Evolutionary conservation across 352 stramenopile species (phyloP).

Genomic region (Pythium grandisporangium): DNA sequence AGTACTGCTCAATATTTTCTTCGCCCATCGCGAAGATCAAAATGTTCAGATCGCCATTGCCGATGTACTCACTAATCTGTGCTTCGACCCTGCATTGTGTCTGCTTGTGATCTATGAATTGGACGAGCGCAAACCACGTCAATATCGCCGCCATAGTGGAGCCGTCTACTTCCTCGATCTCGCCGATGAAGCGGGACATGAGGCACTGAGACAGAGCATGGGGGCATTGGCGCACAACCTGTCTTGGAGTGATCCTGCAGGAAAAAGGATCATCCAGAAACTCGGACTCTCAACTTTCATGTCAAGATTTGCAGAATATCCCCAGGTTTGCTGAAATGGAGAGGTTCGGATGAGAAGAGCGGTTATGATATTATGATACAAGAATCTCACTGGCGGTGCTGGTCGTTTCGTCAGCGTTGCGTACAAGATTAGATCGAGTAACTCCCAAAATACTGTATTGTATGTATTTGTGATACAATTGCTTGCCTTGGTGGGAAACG

Average conservation of each 20-base stretch:
- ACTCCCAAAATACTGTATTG: too few relatives aligned
- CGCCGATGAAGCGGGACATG: slow-evolving; percentile 25
- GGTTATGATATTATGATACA: too few relatives aligned
- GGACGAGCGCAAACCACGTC: slow-evolving; percentile 35
- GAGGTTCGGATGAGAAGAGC: too few relatives aligned
- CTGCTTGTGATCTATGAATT: slow-evolving; percentile 62
- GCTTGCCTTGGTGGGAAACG: too few relatives aligned
- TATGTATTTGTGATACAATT: too few relatives aligned
- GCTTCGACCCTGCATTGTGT: slow-evolving; percentile 29
- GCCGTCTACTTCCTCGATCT: slow-evolving; percentile 47
- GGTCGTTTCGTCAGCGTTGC: too few relatives aligned
- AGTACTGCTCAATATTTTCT: slow-evolving; percentile 22
- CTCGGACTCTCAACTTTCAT: slow-evolving; percentile 56
- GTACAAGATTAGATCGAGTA: too few relatives aligned
- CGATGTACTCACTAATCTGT: slow-evolving; percentile 58
- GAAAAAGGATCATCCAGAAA: slow-evolving; percentile 65
- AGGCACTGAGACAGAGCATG: slow-evolving; percentile 47
- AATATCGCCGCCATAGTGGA: slow-evolving; percentile 31
- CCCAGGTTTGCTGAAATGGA: too few relatives aligned
- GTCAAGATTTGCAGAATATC: slow-evolving; percentile 29
- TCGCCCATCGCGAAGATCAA: slow-evolving; percentile 3
- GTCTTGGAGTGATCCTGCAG: slow-evolving; percentile 55
- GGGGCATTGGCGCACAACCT: slow-evolving; percentile 61
- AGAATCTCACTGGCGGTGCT: too few relatives aligned
- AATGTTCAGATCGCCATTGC: slow-evolving; percentile 29